Conservation (phyloP, 306 rosid genomes). For the Medicago ruthenica region DNA sequence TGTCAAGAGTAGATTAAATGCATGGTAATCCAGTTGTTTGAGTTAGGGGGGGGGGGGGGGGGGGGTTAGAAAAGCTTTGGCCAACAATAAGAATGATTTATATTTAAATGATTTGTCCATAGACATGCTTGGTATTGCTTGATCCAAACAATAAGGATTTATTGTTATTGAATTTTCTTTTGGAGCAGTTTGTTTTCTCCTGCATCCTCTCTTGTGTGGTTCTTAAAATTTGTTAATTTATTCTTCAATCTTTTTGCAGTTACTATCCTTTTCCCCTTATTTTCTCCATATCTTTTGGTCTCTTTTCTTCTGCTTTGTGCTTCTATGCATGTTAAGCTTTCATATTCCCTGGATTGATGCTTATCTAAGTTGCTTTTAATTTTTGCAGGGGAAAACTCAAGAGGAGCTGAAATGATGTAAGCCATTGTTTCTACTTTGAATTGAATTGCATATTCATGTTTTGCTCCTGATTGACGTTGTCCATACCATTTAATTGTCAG, state of each 20-base stretch:
- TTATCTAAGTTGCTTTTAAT: conserved; percentile 42
- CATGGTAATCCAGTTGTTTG: not conserved
- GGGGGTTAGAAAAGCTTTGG: not conserved
- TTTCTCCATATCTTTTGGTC: conserved; percentile 9
- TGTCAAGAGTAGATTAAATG: not conserved
- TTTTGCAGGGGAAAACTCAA: conserved; percentile 60
- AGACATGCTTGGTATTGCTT: not conserved
- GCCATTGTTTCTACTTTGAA: conserved; percentile 47
- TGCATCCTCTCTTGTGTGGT: not conserved
- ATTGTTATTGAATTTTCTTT: not conserved
- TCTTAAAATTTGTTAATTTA: conserved; percentile 24
- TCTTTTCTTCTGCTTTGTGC: conserved; percentile 23
- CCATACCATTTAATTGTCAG: not conserved
- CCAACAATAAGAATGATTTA: conserved; percentile 7
- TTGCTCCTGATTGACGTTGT: conserved; percentile 28
- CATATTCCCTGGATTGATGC: conserved; percentile 31
- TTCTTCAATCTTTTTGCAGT: conserved; percentile 7
- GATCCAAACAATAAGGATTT: not conserved
- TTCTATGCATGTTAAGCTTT: conserved; percentile 11
- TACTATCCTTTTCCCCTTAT: conserved; percentile 15
- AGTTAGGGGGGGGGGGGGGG: not conserved
- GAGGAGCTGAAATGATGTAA: conserved; percentile 68
- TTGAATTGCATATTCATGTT: conserved; percentile 16
- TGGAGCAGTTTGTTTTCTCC: not conserved
- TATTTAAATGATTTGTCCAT: not conserved